Percentiles rank a stretch among this genome's conserved stretches.
Conservation (phyloP, 805 yeast species). For the Candida koratica region DNA sequence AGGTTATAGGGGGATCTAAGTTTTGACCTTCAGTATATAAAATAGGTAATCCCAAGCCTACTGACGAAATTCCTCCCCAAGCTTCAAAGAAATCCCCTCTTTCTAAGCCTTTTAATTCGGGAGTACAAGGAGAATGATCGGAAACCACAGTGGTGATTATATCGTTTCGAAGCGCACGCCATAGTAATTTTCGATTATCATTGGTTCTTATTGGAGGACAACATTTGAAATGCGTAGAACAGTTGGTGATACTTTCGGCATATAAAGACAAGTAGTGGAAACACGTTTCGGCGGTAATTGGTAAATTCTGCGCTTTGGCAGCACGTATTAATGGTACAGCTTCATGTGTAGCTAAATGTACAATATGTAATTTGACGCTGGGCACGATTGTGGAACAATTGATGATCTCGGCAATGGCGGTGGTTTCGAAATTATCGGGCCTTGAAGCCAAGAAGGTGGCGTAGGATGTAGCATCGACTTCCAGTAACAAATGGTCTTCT, state of each 20-base stretch:
- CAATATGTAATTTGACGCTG: slow-evolving; percentile 73
- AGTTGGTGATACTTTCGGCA: slow-evolving; percentile 73
- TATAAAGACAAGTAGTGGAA: slow-evolving; percentile 81
- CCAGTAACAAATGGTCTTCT: slow-evolving; percentile 36
- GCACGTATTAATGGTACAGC: slow-evolving; percentile 69
- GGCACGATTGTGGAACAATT: slow-evolving; percentile 56
- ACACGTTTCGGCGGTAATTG: slow-evolving; percentile 86
- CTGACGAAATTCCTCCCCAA: slow-evolving; percentile 96
- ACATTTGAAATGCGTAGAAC: slow-evolving; percentile 83
- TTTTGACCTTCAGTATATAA: slow-evolving; percentile 69
- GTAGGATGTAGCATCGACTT: slow-evolving; percentile 61
- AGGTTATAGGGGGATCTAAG: slow-evolving; percentile 46
- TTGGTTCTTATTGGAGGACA: slow-evolving; percentile 91
- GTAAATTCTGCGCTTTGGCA: slow-evolving; percentile 58
- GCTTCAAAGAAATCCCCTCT: slow-evolving; percentile 87
- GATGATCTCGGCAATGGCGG: slow-evolving; percentile 74
- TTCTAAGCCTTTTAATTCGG: slow-evolving; percentile 76
- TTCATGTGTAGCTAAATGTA: slow-evolving; percentile 81
- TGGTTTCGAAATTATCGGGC: slow-evolving; percentile 84
- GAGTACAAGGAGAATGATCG: slow-evolving; percentile 96
- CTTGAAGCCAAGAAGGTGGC: slow-evolving; percentile 75
- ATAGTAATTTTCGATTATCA: slow-evolving; percentile 63
- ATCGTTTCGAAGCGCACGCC: slow-evolving; percentile 70
- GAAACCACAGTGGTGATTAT: slow-evolving; percentile 82
- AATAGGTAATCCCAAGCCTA: slow-evolving; percentile 84